A percentile compares a stretch with the other conserved stretches of the same genome.
These are phyloP conservation scores for Cichorium intybus DNA, from an alignment of 140 eudicot genomes.

Conservation along the genomic window DNA sequence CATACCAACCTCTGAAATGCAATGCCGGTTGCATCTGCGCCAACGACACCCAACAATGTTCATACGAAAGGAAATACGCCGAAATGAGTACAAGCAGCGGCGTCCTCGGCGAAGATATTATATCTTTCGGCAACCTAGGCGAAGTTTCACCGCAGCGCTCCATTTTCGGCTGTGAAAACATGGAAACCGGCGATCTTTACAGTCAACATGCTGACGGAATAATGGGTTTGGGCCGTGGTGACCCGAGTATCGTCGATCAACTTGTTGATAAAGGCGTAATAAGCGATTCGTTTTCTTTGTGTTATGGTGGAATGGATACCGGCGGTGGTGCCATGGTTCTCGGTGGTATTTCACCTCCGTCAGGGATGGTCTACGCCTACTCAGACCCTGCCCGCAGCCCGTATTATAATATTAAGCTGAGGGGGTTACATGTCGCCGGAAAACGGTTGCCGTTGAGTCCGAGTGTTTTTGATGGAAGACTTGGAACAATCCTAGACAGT, in stretches of 20 bases:
- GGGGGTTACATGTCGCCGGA: constrained; percentile 89
- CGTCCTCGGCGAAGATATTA: constrained; percentile 71
- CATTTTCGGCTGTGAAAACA: constrained; percentile 80
- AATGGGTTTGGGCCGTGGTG: constrained; percentile 97
- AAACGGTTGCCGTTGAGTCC: constrained; percentile 58
- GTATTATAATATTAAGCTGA: constrained; percentile 92
- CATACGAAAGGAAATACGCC: constrained; percentile 82
- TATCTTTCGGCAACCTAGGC: constrained; percentile 89
- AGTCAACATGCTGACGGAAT: constrained; percentile 96
- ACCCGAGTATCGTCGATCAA: constrained; percentile 89
- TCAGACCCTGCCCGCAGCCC: constrained; percentile 98
- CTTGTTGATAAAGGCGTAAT: constrained; percentile 85
- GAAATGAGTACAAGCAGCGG: constrained; percentile 98
- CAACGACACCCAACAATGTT: constrained; percentile 55
- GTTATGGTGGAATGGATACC: constrained; percentile 96
- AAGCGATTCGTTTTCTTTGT: constrained; percentile 81
- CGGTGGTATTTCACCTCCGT: constrained; percentile 77
- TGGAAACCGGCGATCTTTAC: constrained; percentile 86
- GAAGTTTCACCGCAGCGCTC: constrained; percentile 86
- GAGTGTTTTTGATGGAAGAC: constrained; percentile 74
- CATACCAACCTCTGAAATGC: constrained; percentile 75
- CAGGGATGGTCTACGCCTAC: constrained; percentile 59
- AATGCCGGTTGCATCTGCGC: constrained; percentile 78
- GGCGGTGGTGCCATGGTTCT: constrained; percentile 99
- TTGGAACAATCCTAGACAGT: constrained; percentile 85